These are phyloP conservation scores for Trichoderma citrinoviride DNA, from an alignment of 2,329 filamentous ascomycete species.

Conservation along the genomic window DNA sequence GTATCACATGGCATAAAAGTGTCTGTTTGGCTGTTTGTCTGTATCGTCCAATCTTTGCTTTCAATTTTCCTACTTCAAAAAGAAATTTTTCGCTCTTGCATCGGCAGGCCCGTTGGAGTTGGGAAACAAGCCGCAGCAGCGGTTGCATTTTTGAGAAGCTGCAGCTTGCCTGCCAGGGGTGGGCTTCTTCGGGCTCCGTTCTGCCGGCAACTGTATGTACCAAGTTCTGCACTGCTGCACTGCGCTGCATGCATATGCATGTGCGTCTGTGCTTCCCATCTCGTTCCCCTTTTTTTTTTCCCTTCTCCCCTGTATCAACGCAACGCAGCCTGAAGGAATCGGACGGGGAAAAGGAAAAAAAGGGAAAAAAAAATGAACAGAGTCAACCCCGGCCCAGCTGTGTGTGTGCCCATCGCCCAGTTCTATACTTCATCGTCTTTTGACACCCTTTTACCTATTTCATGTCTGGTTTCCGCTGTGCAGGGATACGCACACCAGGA, in stretches of 20 bases:
- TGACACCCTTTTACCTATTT: not conserved
- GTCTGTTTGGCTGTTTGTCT: too few species aligned
- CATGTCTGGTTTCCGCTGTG: not conserved
- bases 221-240: not conserved
- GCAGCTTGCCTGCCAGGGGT: too few species aligned
- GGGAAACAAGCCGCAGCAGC: not conserved
- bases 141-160: too few species aligned
- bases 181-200: too few species aligned
- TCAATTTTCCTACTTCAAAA: too few species aligned
- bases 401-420: not conserved
- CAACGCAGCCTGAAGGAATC: too few species aligned
- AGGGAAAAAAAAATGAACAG: too few species aligned
- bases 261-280: not conserved
- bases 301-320: not conserved
- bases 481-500: not conserved
- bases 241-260: not conserved
- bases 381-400: not conserved
- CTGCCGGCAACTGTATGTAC: not conserved
- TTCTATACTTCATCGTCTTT: not conserved
- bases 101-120: conserved; percentile 10
- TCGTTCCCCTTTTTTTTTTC: not conserved
- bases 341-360: too few species aligned
- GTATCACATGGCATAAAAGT: too few species aligned
- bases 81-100: not conserved
- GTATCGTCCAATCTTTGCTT: too few species aligned